Base-by-base conservation (phyloP, 2,329 filamentous ascomycete species). In the Xylaria digitata region DNA sequence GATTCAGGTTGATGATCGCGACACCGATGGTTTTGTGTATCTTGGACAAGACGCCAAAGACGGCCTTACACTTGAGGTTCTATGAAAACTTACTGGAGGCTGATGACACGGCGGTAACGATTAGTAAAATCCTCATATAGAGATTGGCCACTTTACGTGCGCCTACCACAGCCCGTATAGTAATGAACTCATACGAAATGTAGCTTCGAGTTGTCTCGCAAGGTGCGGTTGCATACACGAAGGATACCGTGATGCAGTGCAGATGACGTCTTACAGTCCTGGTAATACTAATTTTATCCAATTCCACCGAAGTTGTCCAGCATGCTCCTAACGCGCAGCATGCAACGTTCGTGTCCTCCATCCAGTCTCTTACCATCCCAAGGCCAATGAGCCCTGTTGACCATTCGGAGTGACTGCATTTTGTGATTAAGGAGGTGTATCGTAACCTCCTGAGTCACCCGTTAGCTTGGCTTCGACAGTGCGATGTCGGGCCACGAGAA, bases 21-120 rank as follows among this genome's bases (percentile, higher is more conserved):
- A 72, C 8, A 70, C 67, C 2, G 70, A 75, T 9, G 72, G 77
- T 6, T 69, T 70, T 40, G 71, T 79, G 23, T 77, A 72, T 65
- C 67, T 79, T 0, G 71, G 70, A 7, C 76, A 79, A 68, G 74
- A 79, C n/a, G 64, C 57, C 1, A 67, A 71, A 19, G 78, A 78
- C 19, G 77, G 78, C 0, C 70, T 76, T 9, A 69, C 63, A 17
- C 61, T 69, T 17, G 23, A 48, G 32, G 42, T 68, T 15, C 40
- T 55, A 9, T 55, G 37, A 55, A 40, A 11, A 15, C 13, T n/a
- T 54, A 17, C 13, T 7, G 1, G 21, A 17, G 17, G 19, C 9
- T 2, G 23, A 32, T 15, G 23, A 21, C 6, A 15, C 6, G 23
- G 34, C 17, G 6, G 32, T 32, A 17, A 3, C 8, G 5, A 42